phyloP scores from a whole-genome alignment of 1,284 basidiomycete species.

The Agroathelia rolfsii region DNA sequence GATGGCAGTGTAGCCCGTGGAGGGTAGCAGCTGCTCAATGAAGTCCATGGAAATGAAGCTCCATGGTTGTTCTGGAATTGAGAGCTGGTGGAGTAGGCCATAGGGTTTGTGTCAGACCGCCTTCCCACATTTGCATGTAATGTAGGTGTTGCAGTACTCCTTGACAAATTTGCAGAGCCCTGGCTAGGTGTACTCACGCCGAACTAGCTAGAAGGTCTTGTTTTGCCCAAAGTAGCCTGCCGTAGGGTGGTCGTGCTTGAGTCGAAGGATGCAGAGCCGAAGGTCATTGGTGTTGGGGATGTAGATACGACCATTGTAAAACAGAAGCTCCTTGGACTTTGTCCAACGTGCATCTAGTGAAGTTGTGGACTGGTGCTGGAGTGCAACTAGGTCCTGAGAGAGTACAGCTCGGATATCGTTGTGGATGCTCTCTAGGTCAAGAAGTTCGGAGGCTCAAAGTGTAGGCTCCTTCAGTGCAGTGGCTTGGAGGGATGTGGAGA shows the following conservation, averaged over 20 bases:
- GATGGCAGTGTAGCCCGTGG: slow-evolving; percentile 19
- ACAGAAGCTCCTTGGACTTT: slow-evolving; percentile 8
- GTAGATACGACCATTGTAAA: slow-evolving; percentile 9
- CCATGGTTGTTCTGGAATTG: slow-evolving; percentile 19
- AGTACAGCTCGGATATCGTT: no score
- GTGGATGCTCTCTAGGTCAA: no score
- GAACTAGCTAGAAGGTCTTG: slow-evolving; percentile 11
- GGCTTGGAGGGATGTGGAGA: slow-evolving; percentile 12
- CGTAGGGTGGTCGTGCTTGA: slow-evolving; percentile 10
- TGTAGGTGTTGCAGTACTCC: slow-evolving; percentile 23
- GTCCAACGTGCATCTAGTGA: not conserved
- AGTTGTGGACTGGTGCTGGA: no score
- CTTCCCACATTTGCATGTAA: slow-evolving; percentile 37
- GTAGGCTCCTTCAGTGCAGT: slow-evolving; percentile 9
- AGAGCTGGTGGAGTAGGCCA: slow-evolving; percentile 32
- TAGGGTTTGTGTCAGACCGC: slow-evolving; percentile 37
- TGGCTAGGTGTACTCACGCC: slow-evolving; percentile 22
- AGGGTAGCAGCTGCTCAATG: slow-evolving; percentile 22
- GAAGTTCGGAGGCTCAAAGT: no score
- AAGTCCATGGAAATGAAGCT: slow-evolving; percentile 23
- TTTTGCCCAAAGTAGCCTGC: slow-evolving; percentile 13
- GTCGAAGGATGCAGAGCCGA: slow-evolving; percentile 9
- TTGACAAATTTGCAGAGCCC: slow-evolving; percentile 17
- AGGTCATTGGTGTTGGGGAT: slow-evolving; percentile 13
- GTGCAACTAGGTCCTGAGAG: no score